A percentile compares a stretch with the other conserved stretches of the same genome.
Conservation (phyloP, 306 rosid species). For the Senna tora region DNA sequence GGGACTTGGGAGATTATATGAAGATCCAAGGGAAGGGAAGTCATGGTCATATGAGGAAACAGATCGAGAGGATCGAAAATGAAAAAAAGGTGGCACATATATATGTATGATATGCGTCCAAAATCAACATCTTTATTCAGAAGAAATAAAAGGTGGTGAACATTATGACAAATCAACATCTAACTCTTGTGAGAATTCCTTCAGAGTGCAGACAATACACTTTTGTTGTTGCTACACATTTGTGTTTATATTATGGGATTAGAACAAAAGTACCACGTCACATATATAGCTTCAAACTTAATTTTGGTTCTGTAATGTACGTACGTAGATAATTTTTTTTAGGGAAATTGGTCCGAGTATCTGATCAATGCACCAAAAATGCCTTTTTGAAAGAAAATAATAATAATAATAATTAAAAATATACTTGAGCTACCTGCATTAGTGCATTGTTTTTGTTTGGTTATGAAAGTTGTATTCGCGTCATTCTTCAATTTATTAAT, state of each 20-base stretch:
- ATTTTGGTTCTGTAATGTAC: neutral
- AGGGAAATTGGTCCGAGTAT: too few species aligned
- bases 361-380: too few species aligned
- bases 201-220: conserved; percentile 2
- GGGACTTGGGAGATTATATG: conserved; percentile 14
- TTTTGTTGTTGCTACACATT: neutral
- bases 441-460: neutral
- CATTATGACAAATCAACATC: conserved; percentile 37
- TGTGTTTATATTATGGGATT: neutral
- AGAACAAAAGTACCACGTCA: neutral
- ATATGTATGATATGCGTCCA: conserved; percentile 24
- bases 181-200: neutral
- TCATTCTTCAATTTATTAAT: too few species aligned
- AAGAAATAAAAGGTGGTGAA: conserved; percentile 11
- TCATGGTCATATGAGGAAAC: neutral
- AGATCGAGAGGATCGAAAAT: neutral
- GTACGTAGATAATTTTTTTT: neutral
- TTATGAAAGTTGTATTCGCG: too few species aligned
- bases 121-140: conserved; percentile 20
- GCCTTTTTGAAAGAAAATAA: too few species aligned
- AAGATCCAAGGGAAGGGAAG: conserved; percentile 1
- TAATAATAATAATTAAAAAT: too few species aligned
- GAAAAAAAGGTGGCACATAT: neutral
- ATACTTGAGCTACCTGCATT: neutral
- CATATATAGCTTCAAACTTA: neutral